These are phyloP conservation scores for Ophiostoma montium DNA, from an alignment of 2,329 filamentous ascomycete species.

Conservation along the genomic window DNA sequence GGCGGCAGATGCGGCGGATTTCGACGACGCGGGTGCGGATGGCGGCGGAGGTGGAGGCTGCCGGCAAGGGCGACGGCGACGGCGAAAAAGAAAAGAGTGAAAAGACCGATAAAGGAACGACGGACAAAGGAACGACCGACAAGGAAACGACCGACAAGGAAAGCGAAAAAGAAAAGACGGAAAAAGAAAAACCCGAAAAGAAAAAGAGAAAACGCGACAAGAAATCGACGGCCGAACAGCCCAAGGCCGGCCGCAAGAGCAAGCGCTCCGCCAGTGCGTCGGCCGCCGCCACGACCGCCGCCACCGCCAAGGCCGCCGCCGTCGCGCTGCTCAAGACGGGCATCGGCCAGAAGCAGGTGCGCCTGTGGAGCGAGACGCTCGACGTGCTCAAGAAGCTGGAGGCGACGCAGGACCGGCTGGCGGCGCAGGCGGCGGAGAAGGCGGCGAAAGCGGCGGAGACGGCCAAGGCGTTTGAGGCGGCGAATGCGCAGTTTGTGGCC, in stretches of 20 bases:
- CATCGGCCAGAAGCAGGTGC: conserved; percentile 7
- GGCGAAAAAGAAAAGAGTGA: background rate
- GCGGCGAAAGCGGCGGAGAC: conserved; percentile 3
- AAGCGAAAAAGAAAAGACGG: background rate
- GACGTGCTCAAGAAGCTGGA: conserved; percentile 16
- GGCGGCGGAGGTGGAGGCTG: background rate
- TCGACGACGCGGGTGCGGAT: background rate
- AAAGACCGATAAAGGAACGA: background rate
- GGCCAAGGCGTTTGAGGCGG: background rate
- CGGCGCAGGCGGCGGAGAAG: conserved; percentile 1
- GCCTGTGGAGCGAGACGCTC: conserved; percentile 18
- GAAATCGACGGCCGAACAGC: too few species aligned
- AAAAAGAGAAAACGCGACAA: background rate
- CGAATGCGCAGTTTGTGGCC: background rate
- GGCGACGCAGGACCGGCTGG: conserved; percentile 8
- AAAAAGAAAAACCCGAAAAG: background rate
- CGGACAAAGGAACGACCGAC: too few species aligned
- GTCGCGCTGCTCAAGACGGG: background rate
- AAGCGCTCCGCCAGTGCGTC: too few species aligned
- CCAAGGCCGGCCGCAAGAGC: too few species aligned
- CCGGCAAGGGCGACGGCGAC: background rate
- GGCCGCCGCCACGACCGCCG: background rate
- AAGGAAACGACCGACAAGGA: too few species aligned
- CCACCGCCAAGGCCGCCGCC: background rate
- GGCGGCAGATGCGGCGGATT: background rate